Evolutionary conservation across 306 rosid species (phyloP), one percentile per base, ranked within the genome.

Genomic region (Castanospermum australe): DNA sequence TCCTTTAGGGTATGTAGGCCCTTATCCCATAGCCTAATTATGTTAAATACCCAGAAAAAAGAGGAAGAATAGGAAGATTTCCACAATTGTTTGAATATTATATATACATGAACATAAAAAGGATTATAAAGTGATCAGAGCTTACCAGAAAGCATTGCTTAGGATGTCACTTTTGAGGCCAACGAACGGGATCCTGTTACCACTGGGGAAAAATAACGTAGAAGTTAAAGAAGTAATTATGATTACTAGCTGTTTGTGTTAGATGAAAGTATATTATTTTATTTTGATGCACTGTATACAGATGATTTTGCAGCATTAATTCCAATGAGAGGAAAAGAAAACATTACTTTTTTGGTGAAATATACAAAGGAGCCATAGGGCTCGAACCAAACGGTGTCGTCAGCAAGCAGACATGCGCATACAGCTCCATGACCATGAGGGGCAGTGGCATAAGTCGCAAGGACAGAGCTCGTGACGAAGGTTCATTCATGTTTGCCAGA

Each of bases 1-100:
- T 79, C 41, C 85, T 30, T 66, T 41, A 54, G 67, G 79, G 87
- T 82, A 65, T 86, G n/a, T n/a, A n/a, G 87, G 20, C 85, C 88
- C 68, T 57, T 71, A 59, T 61, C 54, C 39, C 57, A 82, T 44
- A 52, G 62, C 76, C 73, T 78, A 67, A 50, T 35, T 60, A 80
- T 75, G 48, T 79, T 35, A 51, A 75, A 74, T 68, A 9, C 64
- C 59, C 66, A 38, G 15, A 55, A 50, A 25, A 39, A 30, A 68
- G 67, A 25, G 35, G 51, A 61, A 22, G 15, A 17, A 33, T 32
- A 73, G 48, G 48, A 48, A 12, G 65, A 78, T 57, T 81, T 48
- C 55, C 55, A 44, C 57, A 56, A 28, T 77, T 75, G 73, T 72
- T 75, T 28, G 76, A 75, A 36, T 79, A 75, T 62, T 79, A 63